Conservation (phyloP, 2,329 filamentous ascomycete genomes). For the Fusarium sp. region DNA sequence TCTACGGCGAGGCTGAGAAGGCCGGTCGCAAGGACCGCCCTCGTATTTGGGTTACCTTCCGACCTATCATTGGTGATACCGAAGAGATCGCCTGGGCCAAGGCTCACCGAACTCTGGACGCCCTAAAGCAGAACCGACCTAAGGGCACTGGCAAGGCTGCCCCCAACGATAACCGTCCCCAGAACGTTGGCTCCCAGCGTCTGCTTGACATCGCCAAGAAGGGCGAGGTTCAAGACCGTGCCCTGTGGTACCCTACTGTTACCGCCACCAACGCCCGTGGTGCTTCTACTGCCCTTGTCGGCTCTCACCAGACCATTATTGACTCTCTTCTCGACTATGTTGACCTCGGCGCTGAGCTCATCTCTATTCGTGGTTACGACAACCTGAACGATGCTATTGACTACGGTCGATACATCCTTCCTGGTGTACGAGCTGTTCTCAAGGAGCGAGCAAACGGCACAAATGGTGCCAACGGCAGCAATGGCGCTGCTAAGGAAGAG, state of each 20-base stretch:
- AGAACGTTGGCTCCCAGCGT: conserved; percentile 73
- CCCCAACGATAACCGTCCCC: conserved; percentile 55
- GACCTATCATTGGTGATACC: conserved; percentile 73
- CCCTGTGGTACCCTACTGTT: conserved; percentile 75
- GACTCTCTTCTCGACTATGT: conserved; percentile 72
- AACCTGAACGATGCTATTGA: conserved; percentile 73
- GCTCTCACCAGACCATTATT: conserved; percentile 66
- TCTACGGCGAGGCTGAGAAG: conserved; percentile 71
- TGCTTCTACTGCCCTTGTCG: conserved; percentile 72
- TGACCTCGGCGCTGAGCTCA: conserved; percentile 69
- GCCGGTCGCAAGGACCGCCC: conserved; percentile 70
- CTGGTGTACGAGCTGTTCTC: conserved; percentile 61
- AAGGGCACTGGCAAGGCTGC: conserved; percentile 53
- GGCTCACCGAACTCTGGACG: conserved; percentile 69
- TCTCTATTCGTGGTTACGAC: conserved; percentile 74
- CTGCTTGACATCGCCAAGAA: conserved; percentile 70
- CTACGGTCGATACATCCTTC: conserved; percentile 70
- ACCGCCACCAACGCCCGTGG: conserved; percentile 73
- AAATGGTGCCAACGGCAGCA: conserved; percentile 21
- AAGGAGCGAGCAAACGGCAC: conserved; percentile 46
- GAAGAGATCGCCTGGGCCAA: conserved; percentile 75
- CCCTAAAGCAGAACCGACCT: conserved; percentile 61
- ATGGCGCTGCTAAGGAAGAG: conserved; percentile 13
- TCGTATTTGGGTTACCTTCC: conserved; percentile 75
- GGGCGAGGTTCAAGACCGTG: conserved; percentile 72